phyloP scores from a whole-genome alignment of 305 asterid genomes.

The Caryopteris hybrid region DNA sequence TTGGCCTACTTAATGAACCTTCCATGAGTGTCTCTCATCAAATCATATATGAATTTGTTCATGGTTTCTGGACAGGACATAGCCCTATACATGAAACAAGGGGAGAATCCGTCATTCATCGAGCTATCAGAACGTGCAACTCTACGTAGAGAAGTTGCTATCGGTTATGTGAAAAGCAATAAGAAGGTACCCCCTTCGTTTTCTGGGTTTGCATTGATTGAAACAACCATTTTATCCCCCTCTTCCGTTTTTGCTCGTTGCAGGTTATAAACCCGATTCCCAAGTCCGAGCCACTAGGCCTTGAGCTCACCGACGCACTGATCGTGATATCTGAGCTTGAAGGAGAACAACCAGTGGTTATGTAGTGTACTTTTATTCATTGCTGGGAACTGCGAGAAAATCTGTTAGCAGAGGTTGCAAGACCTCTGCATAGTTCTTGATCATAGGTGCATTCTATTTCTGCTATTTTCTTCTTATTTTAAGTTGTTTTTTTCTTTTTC shows the following conservation, averaged over 20 bases:
- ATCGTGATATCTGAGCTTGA: slow-evolving; percentile 93
- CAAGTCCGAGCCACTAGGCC: slow-evolving; percentile 61
- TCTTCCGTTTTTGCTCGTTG: background rate
- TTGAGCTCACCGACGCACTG: slow-evolving; percentile 52
- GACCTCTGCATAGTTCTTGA: no score
- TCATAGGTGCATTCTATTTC: no score
- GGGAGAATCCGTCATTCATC: slow-evolving; percentile 71
- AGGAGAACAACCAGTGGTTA: slow-evolving; percentile 72
- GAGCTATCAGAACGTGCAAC: slow-evolving; percentile 91
- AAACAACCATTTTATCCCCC: background rate
- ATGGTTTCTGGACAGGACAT: slow-evolving; percentile 49
- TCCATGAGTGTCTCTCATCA: background rate
- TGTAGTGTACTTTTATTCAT: slow-evolving; percentile 25
- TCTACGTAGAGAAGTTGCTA: slow-evolving; percentile 89
- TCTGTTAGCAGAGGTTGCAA: no score
- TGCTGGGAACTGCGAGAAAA: no score
- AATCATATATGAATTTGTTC: background rate
- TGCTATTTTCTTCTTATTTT: no score
- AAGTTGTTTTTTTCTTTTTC: no score
- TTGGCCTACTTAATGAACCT: background rate
- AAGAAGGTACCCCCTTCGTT: slow-evolving; percentile 48
- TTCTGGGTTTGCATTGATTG: slow-evolving; percentile 4
- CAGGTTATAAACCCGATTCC: slow-evolving; percentile 91
- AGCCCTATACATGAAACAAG: slow-evolving; percentile 71
- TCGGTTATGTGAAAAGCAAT: slow-evolving; percentile 75